These are phyloP conservation scores for Yamadazyma jaroonii DNA, from an alignment of 1,139 yeast genomes.

Conservation along the genomic window DNA sequence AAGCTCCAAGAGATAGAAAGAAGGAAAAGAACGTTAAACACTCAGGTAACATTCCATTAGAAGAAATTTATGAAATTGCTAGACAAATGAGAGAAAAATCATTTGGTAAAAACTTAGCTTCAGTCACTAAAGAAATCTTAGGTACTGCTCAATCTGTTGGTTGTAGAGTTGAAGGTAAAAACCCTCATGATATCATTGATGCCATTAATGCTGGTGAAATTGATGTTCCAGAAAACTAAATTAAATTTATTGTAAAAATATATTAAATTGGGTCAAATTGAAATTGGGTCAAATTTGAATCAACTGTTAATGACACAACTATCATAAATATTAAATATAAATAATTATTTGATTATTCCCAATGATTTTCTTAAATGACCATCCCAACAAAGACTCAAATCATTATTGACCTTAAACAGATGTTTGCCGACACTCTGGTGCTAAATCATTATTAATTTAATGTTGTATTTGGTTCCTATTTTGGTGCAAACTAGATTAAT, in stretches of 20 bases:
- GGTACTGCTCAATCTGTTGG: conserved; percentile 99
- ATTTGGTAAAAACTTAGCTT: conserved; percentile 95
- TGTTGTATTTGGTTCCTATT: conserved; percentile 83
- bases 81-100: conserved; percentile 98
- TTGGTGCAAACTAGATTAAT: conserved; percentile 89
- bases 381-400: neutral
- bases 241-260: conserved; percentile 18
- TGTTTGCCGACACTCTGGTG: conserved; percentile 98
- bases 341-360: conserved; percentile 6
- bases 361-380: neutral
- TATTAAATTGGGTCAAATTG: conserved; percentile 9
- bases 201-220: conserved; percentile 98
- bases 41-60: conserved; percentile 97
- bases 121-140: conserved; percentile 97
- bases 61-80: conserved; percentile 95
- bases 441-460: conserved; percentile 48
- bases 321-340: conserved; percentile 12
- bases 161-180: conserved; percentile 98
- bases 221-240: conserved; percentile 89
- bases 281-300: conserved; percentile 10
- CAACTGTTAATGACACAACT: conserved; percentile 15
- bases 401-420: conserved; percentile 7
- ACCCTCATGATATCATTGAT: conserved; percentile 98
- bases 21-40: conserved; percentile 99
- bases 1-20: conserved; percentile 99